Conservation (phyloP, 352 stramenopile genomes). For the Elongisporangium prolatum region DNA sequence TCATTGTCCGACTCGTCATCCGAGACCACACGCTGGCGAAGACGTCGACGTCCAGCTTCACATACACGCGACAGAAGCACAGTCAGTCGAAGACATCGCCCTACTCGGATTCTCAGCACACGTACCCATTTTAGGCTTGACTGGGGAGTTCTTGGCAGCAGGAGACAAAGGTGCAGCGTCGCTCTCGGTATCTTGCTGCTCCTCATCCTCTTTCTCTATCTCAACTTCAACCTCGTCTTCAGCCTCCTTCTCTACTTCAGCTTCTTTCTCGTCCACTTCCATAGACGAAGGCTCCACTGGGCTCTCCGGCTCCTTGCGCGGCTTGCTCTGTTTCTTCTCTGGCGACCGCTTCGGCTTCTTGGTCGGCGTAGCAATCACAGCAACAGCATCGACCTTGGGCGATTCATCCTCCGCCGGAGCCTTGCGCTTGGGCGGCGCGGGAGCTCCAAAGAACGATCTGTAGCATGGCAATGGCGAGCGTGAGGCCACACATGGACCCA, state of each 20-base stretch:
- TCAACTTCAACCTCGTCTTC: slow-evolving; percentile 20
- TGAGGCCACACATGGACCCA: not conserved
- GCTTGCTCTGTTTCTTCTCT: slow-evolving; percentile 3
- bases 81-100: slow-evolving; percentile 1
- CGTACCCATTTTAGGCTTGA: slow-evolving; percentile 32
- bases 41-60: slow-evolving; percentile 45
- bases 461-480: not conserved
- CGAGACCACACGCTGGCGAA: slow-evolving; percentile 58
- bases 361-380: not conserved
- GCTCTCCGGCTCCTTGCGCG: slow-evolving; percentile 9
- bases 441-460: slow-evolving; percentile 58
- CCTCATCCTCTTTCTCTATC: slow-evolving; percentile 9
- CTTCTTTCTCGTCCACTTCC: slow-evolving; percentile 10
- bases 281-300: slow-evolving; percentile 1
- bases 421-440: slow-evolving; percentile 30
- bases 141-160: slow-evolving; percentile 3
- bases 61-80: slow-evolving; percentile 2
- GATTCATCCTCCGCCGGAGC: slow-evolving; percentile 7
- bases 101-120: not conserved
- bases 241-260: slow-evolving; percentile 17
- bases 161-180: not conserved
- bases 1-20: slow-evolving; percentile 48
- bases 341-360: not conserved
- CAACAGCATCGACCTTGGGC: not conserved
- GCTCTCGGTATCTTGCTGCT: slow-evolving; percentile 13